Evolutionary conservation across 306 rosid species (phyloP).

Genomic region (Prunus fruticosa): DNA sequence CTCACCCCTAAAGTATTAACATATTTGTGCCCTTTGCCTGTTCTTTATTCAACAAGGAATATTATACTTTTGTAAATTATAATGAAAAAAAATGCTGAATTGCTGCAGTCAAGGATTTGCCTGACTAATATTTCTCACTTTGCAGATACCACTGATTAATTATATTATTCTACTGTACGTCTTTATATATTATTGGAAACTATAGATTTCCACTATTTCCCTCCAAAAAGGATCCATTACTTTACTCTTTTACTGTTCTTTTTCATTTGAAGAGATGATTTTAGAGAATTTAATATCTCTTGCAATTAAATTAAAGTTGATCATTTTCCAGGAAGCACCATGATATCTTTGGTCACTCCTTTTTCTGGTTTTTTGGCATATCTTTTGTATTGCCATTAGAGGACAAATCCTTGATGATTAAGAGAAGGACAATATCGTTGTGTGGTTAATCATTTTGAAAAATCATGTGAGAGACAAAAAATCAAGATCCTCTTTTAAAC

Average conservation of each 20-base stretch:
- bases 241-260: neutral
- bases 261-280: neutral
- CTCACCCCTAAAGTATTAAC: neutral
- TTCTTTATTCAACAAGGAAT: too few relatives aligned
- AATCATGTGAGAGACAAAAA: neutral
- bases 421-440: neutral
- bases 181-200: too few relatives aligned
- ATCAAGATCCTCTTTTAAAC: neutral
- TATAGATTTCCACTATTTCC: neutral
- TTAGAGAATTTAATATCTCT: neutral
- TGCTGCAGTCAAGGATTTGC: conserved; percentile 11
- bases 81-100: neutral
- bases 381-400: neutral
- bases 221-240: neutral
- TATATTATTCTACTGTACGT: neutral
- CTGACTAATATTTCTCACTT: neutral
- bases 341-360: neutral
- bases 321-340: conserved; percentile 6
- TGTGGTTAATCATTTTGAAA: neutral
- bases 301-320: neutral
- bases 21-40: too few relatives aligned
- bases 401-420: neutral
- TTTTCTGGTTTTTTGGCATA: neutral
- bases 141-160: conserved; percentile 2
- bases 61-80: too few relatives aligned